Evolutionary conservation across 1,284 basidiomycete genomes (phyloP).

Genomic region (Sanghuangporus baumii): DNA sequence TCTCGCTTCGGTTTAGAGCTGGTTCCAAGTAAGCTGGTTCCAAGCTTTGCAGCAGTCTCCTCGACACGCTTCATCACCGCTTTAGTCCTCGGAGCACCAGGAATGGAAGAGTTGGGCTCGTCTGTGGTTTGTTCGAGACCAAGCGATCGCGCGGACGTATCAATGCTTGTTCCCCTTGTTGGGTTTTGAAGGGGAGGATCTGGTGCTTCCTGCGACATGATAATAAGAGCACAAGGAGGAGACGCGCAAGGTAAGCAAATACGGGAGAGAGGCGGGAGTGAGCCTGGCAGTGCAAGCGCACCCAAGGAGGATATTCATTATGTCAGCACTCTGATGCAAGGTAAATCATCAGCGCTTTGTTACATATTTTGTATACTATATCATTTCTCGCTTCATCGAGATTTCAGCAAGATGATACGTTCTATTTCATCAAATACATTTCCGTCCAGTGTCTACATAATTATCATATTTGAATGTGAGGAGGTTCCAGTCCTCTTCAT

Average conservation of each 20-base stretch:
- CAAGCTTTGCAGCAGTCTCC: slow-evolving; percentile 51
- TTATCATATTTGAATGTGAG: not conserved
- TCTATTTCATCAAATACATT: not conserved
- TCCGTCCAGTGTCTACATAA: slow-evolving; percentile 1
- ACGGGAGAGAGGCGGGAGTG: not conserved
- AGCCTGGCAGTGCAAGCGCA: not conserved
- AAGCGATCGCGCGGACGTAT: slow-evolving; percentile 21
- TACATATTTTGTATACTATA: not conserved
- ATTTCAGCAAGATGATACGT: not conserved
- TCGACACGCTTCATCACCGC: slow-evolving; percentile 35
- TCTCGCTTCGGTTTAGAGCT: not conserved
- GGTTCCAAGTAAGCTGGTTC: slow-evolving; percentile 34
- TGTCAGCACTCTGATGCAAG: not conserved
- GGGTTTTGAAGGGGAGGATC: slow-evolving; percentile 23
- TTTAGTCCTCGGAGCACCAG: slow-evolving; percentile 12
- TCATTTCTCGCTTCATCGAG: not conserved
- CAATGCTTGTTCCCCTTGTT: slow-evolving; percentile 23
- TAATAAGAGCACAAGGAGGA: not conserved
- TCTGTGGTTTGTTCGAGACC: slow-evolving; percentile 16
- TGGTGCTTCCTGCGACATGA: slow-evolving; percentile 18
- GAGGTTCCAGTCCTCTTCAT: not conserved
- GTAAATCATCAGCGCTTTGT: not conserved
- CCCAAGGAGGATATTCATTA: not conserved
- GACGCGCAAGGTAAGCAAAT: not conserved
- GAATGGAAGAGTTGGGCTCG: not conserved